phyloP scores from a whole-genome alignment of 108 stramenopile genomes.

The Schizochytrium sp. region DNA sequence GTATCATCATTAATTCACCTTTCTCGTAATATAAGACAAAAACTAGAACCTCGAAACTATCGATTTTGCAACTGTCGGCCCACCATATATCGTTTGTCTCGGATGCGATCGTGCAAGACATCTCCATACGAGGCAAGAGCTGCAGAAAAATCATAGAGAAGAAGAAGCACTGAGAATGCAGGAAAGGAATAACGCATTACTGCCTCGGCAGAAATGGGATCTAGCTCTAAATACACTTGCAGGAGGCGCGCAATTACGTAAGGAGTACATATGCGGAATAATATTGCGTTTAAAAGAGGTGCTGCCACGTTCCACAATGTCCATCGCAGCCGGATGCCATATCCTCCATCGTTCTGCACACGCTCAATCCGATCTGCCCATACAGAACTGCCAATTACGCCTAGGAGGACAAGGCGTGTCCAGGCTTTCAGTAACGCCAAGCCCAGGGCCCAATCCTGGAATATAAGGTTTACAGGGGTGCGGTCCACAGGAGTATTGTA shows the following conservation, averaged over 20 bases:
- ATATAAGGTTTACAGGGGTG: slow-evolving; percentile 23
- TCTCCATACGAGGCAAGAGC: background rate
- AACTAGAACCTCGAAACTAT: background rate
- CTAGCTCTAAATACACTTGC: background rate
- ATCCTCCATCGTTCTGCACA: slow-evolving; percentile 28
- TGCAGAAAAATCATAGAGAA: background rate
- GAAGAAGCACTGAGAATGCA: background rate
- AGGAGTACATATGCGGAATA: slow-evolving; percentile 43
- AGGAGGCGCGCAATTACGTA: background rate
- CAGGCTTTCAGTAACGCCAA: slow-evolving; percentile 29
- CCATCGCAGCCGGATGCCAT: slow-evolving; percentile 47
- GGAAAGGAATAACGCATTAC: background rate
- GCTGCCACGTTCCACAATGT: background rate
- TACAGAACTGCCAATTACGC: background rate
- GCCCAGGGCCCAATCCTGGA: slow-evolving; percentile 53
- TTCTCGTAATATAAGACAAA: background rate
- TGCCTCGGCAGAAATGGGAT: slow-evolving; percentile 1
- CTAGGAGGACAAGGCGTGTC: slow-evolving; percentile 21
- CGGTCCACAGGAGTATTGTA: background rate
- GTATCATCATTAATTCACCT: too few relatives aligned
- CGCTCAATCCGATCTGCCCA: slow-evolving; percentile 33
- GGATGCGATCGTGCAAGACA: slow-evolving; percentile 17
- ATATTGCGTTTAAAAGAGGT: background rate
- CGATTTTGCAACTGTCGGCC: slow-evolving; percentile 27
- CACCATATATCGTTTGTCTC: slow-evolving; percentile 16